Base-by-base conservation (phyloP, 768 basidiomycete species). In the Mycena vitilis region DNA sequence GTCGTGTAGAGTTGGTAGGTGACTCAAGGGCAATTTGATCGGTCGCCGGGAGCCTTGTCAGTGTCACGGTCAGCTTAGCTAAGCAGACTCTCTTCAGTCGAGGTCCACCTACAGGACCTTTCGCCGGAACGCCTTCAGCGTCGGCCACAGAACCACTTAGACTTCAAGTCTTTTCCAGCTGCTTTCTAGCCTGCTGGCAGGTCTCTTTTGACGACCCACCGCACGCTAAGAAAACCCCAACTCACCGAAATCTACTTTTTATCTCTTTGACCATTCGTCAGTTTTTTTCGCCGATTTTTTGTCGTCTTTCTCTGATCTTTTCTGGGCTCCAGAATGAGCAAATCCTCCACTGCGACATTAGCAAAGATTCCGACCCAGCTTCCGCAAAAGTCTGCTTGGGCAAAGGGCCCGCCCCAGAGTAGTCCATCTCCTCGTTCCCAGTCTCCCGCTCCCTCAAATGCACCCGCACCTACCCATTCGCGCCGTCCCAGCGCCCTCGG, bases 161-260 rank as follows among this genome's bases (percentile, higher is more conserved):
- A 85, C 78, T 78, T 78, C 75, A 76, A 69, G 68, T 69, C 76
- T 81, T 79, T 82, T 82, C 84, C 85, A 82, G 83, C 84, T 83
- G 87, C 84, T 86, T 87, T 84, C 82, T 87, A 86, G 89, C 91
- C 92, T 93, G 92, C 92, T 91, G 92, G 92, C 92, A 93, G 92
- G 92, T 93, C 91, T 88, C 86, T 88, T 84, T 88, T 90, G 85
- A 92, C 90, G 91, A 91, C 91, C 89, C 30, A 89, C 85, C 87
- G 81, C 89, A 86, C 88, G 84, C 88, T 84, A 85, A 81, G 84
- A 81, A 82, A 82, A 81, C 78, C 82, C 80, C 81, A 83, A 79
- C 81, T 84, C 80, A 82, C 72, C 81, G 30, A 83, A 59, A 81
- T 81, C 82, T 79, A 78, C 82, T 83, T 72, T 68, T 75, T 71